A percentile compares a stretch with the other conserved stretches of the same genome.
phyloP scores from a whole-genome alignment of 805 yeast genomes.

The Saccharomycopsis microspora region DNA sequence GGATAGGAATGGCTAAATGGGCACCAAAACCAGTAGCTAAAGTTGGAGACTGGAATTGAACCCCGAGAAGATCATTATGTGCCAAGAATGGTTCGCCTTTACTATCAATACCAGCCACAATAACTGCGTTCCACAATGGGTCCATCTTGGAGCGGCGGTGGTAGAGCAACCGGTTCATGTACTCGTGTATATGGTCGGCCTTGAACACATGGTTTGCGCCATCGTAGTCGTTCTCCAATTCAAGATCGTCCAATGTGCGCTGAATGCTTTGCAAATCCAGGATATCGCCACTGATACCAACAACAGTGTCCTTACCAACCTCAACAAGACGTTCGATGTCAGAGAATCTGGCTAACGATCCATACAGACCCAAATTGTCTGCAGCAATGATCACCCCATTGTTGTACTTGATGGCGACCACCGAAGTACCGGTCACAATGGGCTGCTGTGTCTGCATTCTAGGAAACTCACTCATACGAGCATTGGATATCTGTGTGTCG shows the following conservation, averaged over 20 bases:
- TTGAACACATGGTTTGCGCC: slow-evolving; percentile 37
- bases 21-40: slow-evolving; percentile 96
- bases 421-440: slow-evolving; percentile 93
- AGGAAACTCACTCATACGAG: slow-evolving; percentile 42
- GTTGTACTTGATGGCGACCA: slow-evolving; percentile 78
- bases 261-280: slow-evolving; percentile 85
- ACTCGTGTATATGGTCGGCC: slow-evolving; percentile 85
- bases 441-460: slow-evolving; percentile 87
- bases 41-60: slow-evolving; percentile 76
- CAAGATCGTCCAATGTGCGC: slow-evolving; percentile 66
- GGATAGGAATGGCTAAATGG: slow-evolving; percentile 83
- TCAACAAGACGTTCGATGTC: slow-evolving; percentile 75
- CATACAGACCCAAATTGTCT: slow-evolving; percentile 87
- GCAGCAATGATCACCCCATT: slow-evolving; percentile 93
- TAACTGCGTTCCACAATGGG: slow-evolving; percentile 90
- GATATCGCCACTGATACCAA: slow-evolving; percentile 90
- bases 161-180: slow-evolving; percentile 75
- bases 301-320: slow-evolving; percentile 79
- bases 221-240: slow-evolving; percentile 71
- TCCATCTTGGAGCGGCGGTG: slow-evolving; percentile 85
- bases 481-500: slow-evolving; percentile 62
- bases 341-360: slow-evolving; percentile 79
- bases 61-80: slow-evolving; percentile 87
- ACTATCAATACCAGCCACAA: slow-evolving; percentile 82
- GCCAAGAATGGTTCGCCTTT: slow-evolving; percentile 63